Evolutionary conservation across 1,284 basidiomycete species (phyloP), one percentile per base, ranked within the genome.

Genomic region (Moesziomyces globuligerus): DNA sequence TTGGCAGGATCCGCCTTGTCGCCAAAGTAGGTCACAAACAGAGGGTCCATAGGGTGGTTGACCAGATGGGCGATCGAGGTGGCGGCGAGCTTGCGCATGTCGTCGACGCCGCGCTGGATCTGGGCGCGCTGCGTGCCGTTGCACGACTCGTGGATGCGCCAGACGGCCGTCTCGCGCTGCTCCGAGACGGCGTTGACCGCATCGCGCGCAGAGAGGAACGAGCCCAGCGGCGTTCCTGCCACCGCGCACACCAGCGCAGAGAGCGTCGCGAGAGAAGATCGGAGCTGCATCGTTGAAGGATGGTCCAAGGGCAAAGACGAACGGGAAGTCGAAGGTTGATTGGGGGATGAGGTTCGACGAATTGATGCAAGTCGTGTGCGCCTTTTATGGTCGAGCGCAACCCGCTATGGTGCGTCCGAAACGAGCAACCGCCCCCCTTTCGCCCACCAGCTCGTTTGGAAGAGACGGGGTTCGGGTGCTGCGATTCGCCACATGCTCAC

Each of bases 1-100:
- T 50, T 51, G 2, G 79, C 62, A n/a, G 77, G 59, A 50, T 74
- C 81, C 8, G 75, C 76, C 15, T 71, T 71, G 26, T 42, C 72
- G 21, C 84, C 84, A 65, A 84, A 85, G 79, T 84, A 85, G 26
- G 64, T 70, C 44, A 76, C 46, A 75, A 82, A 84, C 37, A 83
- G 54, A 8, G 78, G 70, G 58, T 83, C 80, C 17, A 57, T 23
- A 17, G 82, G 69, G 24, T 84, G 82, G 70, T 84, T 81, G 28
- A 65, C 57, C 23, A 83, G 57, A 74, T 84, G 83, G 38, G 81
- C 64, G 42, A 76, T 49, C 26, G 83, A 81, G 47, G 77, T 71
- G 4, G 54, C 26, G 17, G 79, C 76, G 25, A 84, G 59, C 29
- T 78, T 76, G 26, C 56, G 78, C 17, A 82, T 80, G 51, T 84